Percentiles rank a stretch among this genome's conserved stretches.
These are phyloP conservation scores for Apiospora saccharicola DNA, from an alignment of 2,329 filamentous ascomycete genomes.

Conservation along the genomic window DNA sequence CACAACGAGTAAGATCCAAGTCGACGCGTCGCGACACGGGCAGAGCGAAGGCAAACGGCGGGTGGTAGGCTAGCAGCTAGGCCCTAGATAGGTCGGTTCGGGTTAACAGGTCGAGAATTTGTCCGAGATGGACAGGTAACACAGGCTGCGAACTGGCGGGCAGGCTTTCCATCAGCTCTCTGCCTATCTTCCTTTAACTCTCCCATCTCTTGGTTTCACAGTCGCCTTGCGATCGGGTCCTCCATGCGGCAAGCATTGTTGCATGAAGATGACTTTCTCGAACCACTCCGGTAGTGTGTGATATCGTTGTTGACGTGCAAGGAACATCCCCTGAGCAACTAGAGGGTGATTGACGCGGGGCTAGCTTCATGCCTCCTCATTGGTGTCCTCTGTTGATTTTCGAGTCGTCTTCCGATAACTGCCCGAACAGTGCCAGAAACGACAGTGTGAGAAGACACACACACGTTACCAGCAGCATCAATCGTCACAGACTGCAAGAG, in stretches of 20 bases:
- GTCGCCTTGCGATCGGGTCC: background rate
- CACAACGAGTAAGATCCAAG: background rate
- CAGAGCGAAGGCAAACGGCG: background rate
- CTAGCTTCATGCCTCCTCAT: slow-evolving; percentile 14
- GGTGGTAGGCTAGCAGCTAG: background rate
- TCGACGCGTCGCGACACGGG: slow-evolving; percentile 6
- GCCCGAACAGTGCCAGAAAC: background rate
- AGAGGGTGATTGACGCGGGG: slow-evolving; percentile 7
- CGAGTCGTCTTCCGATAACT: background rate
- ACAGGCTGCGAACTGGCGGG: background rate
- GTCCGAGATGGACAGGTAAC: background rate
- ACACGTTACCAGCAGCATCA: background rate
- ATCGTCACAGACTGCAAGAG: background rate
- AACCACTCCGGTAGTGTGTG: background rate
- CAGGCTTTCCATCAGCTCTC: background rate
- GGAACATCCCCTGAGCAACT: slow-evolving; percentile 21
- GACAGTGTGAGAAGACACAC: background rate
- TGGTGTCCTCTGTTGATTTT: slow-evolving; percentile 11
- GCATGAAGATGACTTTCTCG: slow-evolving; percentile 16
- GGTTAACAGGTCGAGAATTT: background rate
- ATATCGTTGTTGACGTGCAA: slow-evolving; percentile 9
- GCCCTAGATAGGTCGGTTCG: no score
- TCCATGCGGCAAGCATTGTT: background rate
- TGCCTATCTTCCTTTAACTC: background rate
- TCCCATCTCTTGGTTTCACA: background rate